Conservation (phyloP, 352 stramenopile species). For the Globisporangium spinosum region DNA sequence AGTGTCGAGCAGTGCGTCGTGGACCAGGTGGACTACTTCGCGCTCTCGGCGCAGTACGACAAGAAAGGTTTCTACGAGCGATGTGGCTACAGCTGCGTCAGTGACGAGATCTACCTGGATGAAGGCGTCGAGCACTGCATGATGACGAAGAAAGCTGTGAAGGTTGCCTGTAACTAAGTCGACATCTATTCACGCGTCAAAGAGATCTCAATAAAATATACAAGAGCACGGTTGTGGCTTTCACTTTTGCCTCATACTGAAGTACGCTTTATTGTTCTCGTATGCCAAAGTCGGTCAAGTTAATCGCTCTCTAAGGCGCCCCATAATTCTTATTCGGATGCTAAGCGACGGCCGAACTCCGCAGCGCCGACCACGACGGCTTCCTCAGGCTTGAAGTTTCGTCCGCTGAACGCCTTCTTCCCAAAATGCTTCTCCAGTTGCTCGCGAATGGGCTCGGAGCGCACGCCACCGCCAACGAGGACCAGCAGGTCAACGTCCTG, state of each 20-base stretch:
- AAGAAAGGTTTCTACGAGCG: slow-evolving; percentile 69
- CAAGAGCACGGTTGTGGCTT: neutral
- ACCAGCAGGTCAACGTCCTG: slow-evolving; percentile 44
- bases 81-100: slow-evolving; percentile 51
- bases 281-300: neutral
- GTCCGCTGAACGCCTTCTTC: slow-evolving; percentile 37
- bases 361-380: slow-evolving; percentile 55
- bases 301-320: neutral
- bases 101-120: slow-evolving; percentile 52
- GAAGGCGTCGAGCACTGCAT: slow-evolving; percentile 53
- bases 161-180: neutral
- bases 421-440: slow-evolving; percentile 55
- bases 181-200: neutral
- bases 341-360: slow-evolving; percentile 47
- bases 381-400: slow-evolving; percentile 54
- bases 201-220: neutral
- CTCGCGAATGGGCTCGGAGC: slow-evolving; percentile 45
- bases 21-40: slow-evolving; percentile 32
- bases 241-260: neutral
- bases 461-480: slow-evolving; percentile 52
- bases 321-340: slow-evolving; percentile 15
- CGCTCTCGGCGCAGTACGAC: slow-evolving; percentile 45
- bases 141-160: slow-evolving; percentile 5
- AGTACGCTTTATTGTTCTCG: neutral
- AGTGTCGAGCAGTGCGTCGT: slow-evolving; percentile 21